Conservation (phyloP, 2,329 filamentous ascomycete species). For the Penicillium corylophilum region DNA sequence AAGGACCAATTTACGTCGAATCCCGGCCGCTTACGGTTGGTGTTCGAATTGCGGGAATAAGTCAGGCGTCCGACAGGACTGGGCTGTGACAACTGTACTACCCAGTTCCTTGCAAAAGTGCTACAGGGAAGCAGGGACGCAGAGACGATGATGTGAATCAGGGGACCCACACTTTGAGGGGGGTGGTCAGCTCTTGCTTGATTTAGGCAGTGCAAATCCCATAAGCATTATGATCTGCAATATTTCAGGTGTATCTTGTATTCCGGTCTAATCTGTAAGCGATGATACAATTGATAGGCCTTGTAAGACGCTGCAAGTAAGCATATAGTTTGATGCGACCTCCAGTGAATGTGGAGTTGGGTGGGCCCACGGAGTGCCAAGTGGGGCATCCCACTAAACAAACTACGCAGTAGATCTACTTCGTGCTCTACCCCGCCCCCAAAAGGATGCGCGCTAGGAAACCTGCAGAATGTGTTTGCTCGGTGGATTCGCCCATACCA, state of each 20-base stretch:
- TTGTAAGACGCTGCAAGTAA: not conserved
- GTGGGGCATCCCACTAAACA: not conserved
- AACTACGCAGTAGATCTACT: not conserved
- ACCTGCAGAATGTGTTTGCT: not conserved
- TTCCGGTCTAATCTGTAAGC: no score
- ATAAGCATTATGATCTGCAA: not conserved
- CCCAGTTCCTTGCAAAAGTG: not conserved
- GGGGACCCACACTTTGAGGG: not conserved
- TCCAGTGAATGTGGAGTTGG: not conserved
- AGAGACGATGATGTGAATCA: not conserved
- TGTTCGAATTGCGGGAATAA: constrained; percentile 9
- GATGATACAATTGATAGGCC: not conserved
- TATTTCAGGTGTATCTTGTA: not conserved
- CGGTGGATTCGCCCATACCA: not conserved
- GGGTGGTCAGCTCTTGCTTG: not conserved
- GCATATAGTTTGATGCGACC: not conserved
- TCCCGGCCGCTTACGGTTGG: constrained; percentile 12
- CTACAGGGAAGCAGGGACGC: not conserved
- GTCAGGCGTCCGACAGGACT: not conserved
- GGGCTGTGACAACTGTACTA: not conserved
- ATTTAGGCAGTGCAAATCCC: not conserved
- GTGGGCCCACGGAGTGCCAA: not conserved
- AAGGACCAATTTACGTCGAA: constrained; percentile 18
- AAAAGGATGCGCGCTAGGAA: not conserved
- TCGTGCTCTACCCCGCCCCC: not conserved